Percentiles rank a stretch among this genome's conserved stretches.
These are phyloP conservation scores for Adansonia digitata DNA, from an alignment of 345 rosid genomes.

Conservation along the genomic window DNA sequence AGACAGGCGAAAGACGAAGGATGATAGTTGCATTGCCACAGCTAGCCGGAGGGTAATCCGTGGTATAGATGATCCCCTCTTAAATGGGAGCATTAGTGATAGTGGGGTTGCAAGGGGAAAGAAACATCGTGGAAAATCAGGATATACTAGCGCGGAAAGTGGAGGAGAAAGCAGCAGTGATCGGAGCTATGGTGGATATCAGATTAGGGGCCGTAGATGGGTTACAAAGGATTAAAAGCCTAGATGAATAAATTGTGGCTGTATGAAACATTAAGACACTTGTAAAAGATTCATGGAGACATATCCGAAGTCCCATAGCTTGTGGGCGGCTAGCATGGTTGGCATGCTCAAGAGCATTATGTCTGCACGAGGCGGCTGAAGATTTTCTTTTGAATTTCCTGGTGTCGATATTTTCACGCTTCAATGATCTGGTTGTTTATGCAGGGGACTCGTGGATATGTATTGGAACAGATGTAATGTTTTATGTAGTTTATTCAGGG, in stretches of 20 bases:
- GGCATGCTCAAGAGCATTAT: background rate
- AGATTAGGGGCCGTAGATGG: constrained; percentile 79
- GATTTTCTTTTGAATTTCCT: constrained; percentile 4
- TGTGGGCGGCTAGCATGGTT: background rate
- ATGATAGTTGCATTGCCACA: constrained; percentile 62
- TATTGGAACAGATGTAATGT: constrained; percentile 3
- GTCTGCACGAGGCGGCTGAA: constrained; percentile 3
- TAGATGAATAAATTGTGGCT: background rate
- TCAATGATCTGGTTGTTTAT: background rate
- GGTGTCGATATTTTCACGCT: background rate
- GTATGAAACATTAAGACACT: background rate
- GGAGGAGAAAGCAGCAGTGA: constrained; percentile 99
- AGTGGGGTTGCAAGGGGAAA: constrained; percentile 62
- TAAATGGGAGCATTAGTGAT: constrained; percentile 87
- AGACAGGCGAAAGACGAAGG: constrained; percentile 74
- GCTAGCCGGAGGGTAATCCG: constrained; percentile 68
- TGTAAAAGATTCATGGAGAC: background rate
- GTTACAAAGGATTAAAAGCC: constrained; percentile 60
- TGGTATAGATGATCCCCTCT: constrained; percentile 93
- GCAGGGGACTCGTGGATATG: background rate
- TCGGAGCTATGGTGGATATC: constrained; percentile 66
- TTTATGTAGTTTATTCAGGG: constrained; percentile 16
- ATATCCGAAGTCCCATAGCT: background rate
- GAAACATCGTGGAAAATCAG: constrained; percentile 71
- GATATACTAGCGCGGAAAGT: constrained; percentile 76